phyloP scores from a whole-genome alignment of 169 alveolate species.

The Plasmodium ovale region DNA sequence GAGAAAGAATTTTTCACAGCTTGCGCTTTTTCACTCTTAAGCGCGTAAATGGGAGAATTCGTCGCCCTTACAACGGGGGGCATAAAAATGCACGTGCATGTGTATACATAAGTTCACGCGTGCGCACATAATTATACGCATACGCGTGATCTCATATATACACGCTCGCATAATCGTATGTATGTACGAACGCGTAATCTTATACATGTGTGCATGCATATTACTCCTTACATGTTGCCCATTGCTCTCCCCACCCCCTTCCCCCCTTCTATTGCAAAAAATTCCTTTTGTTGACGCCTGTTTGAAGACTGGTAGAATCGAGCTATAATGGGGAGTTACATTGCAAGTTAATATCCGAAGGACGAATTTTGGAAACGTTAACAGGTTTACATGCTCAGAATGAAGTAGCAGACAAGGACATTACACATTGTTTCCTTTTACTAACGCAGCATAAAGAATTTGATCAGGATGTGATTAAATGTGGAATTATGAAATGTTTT shows the following conservation, averaged over 20 bases:
- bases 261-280: background rate
- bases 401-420: constrained; percentile 9
- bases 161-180: background rate
- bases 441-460: constrained; percentile 37
- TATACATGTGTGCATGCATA: background rate
- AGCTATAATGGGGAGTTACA: constrained; percentile 7
- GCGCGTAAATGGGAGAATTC: too few species aligned
- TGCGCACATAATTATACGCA: background rate
- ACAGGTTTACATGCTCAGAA: constrained; percentile 6
- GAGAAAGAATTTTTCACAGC: too few species aligned
- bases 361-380: constrained; percentile 15
- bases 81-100: too few species aligned
- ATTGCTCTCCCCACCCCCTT: background rate
- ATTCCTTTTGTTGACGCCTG: background rate
- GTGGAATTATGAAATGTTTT: constrained; percentile 34
- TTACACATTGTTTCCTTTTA: constrained; percentile 33
- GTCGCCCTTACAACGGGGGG: too few species aligned
- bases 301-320: constrained; percentile 2
- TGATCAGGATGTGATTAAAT: constrained; percentile 21
- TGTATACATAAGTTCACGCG: background rate
- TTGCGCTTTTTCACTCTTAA: too few species aligned
- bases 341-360: constrained; percentile 7
- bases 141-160: background rate
- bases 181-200: background rate
- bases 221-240: too few species aligned